Base-by-base conservation (phyloP, 1,284 basidiomycete species). In the Sutorius eximius region DNA sequence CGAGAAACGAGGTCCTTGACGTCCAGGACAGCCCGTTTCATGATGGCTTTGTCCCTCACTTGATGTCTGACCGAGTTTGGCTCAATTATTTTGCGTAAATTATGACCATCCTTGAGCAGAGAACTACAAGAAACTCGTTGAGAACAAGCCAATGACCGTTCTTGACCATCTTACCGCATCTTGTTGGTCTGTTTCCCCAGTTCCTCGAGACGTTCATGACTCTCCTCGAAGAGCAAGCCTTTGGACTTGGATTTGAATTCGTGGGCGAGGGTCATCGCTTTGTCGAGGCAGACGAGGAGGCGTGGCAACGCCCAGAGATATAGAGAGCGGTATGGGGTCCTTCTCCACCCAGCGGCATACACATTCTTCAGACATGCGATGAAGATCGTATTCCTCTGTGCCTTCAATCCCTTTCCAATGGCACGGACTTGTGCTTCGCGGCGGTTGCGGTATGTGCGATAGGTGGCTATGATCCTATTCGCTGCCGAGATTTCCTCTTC, bases 231-330 rank as follows among this genome's bases (percentile, higher is more conserved):
- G 13, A 75, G 58, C 16, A 70, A 66, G 44, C 70, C 64, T 58
- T 73, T 78, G 3, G 69, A 72, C 22, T 62, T 59, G 18, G 10
- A 18, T n/a, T 38, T 38, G 11, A 61, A 59, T 2, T 65, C 57
- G 34, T 66, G 56, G 2, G 71, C 61, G 22, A 69, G 51, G 1
- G 58, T 49, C 11, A 71, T 65, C 11, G 73, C 66, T 20, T 66
- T 61, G 24, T 82, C 75, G 18, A 84, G 69, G 54, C 73, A 79
- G 3, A 77, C 63, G 22, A 82, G 68, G 5, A 81, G 63, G 57
- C 76, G 77, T 1, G 82, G 80, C 5, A 85, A 66, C 7, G 79
- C 76, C 1, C 81, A 80, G 3, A 82, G 70, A 62, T 77, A 81
- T 15, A 80, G 65, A 3, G 69, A 53, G 18, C 74, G 74, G 59